Conservation (phyloP, 2,329 filamentous ascomycete genomes). For the Colletotrichum theobromicola region DNA sequence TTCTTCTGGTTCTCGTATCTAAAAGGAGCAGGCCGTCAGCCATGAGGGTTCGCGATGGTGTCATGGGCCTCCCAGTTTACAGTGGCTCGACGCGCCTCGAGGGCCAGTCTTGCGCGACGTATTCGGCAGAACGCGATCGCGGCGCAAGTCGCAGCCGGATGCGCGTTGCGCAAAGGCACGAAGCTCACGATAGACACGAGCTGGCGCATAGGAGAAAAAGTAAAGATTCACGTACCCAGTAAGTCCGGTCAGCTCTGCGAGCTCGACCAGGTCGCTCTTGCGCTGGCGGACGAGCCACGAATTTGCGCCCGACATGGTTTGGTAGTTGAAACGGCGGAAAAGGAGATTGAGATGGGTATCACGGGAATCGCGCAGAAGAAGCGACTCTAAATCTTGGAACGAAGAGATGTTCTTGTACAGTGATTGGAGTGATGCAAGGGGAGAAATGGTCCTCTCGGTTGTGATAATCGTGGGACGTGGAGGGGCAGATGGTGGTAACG, state of each 20-base stretch:
- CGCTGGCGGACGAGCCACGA: conserved; percentile 82
- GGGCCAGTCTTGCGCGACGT: conserved; percentile 7
- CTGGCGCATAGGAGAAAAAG: neutral
- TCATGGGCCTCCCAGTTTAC: conserved; percentile 14
- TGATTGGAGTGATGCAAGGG: neutral
- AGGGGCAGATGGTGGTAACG: conserved; percentile 20
- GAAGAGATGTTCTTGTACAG: neutral
- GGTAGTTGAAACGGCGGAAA: neutral
- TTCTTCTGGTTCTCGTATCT: conserved; percentile 79
- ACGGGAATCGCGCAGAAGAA: conserved; percentile 7
- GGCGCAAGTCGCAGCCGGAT: neutral
- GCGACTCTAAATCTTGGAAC: neutral
- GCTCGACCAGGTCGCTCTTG: conserved; percentile 78
- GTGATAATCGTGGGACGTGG: conserved; percentile 1
- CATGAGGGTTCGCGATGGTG: conserved; percentile 21
- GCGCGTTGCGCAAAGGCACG: neutral
- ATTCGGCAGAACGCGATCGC: conserved; percentile 17
- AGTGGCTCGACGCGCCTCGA: conserved; percentile 21
- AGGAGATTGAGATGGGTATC: neutral
- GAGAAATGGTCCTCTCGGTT: neutral
- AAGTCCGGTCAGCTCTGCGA: conserved; percentile 74
- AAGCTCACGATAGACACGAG: neutral
- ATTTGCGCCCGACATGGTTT: conserved; percentile 65
- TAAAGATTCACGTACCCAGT: conserved; percentile 65
- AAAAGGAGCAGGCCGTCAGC: conserved; percentile 19